Evolutionary conservation across 2,329 filamentous ascomycete genomes (phyloP), one percentile per base, ranked within the genome.

Genomic region (Cordyceps farinosa): DNA sequence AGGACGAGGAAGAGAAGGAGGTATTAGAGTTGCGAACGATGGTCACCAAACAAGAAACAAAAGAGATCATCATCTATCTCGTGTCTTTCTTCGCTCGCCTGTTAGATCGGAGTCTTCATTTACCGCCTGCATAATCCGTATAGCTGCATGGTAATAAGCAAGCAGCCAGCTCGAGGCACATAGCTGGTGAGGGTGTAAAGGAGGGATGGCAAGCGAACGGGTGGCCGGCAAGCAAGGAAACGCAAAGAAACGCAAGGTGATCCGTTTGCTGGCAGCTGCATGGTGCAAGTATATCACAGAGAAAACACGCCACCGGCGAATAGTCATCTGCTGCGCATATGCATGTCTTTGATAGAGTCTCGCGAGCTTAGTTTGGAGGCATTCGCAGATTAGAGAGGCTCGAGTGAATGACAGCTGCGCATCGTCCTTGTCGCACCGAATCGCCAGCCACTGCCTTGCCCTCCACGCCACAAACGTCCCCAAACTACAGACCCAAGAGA

Each of bases 261-360:
- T 61, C 36, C 57, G 57, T 61, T 61, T 61, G 57, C 57, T 61
- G 57, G 15, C 57, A 52, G 57, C 57, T 61, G 57, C 57, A 45
- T 9, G 29, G 36, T 34, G 55, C 32, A 40, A 30, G 56, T 44
- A 30, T 42, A 48, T 60, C 57, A 44, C 57, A 5, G 17, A 52
- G 47, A 52, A 42, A 52, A 32, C 45, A 42, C 36, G 47, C 47
- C 57, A 52, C 57, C 47, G 27, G 34, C 32, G 9, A 27, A 27
- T 29, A 27, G 8, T 17, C 48, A 44, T 44, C 17, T 36, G 57
- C 36, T 40, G 29, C 22, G 22, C 57, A 52, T 34, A 27, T 40
- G 56, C 56, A 59, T 48, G 44, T 59, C 44, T 38, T 32, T 40
- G 8, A 59, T 40, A 50, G n/a, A 59, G 44, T 8, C 34, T 59